Percentiles rank a stretch among this genome's conserved stretches.
phyloP scores from a whole-genome alignment of 208 protist species.

The Lotmaria passim region DNA sequence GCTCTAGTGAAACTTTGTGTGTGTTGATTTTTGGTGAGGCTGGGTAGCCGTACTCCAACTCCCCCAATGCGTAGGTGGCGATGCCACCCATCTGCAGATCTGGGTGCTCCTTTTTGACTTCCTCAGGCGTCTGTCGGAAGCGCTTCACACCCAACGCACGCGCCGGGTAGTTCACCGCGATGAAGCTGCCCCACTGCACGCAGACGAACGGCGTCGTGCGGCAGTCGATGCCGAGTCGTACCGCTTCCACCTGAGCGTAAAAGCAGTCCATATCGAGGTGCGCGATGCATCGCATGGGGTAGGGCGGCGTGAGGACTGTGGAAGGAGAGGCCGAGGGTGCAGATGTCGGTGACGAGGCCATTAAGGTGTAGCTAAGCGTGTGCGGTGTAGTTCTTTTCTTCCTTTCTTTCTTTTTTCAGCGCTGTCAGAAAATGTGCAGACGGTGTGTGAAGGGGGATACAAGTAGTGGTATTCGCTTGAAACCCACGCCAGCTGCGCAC shows the following conservation, averaged over 20 bases:
- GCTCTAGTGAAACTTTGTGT: constrained; percentile 86
- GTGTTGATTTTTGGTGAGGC: constrained; percentile 32
- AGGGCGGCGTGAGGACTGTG: too few relatives aligned
- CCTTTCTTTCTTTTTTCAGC: too few relatives aligned
- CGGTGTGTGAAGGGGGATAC: too few relatives aligned
- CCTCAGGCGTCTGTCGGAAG: constrained; percentile 49
- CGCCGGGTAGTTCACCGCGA: constrained; percentile 93
- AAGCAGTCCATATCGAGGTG: constrained; percentile 95
- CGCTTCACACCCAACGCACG: constrained; percentile 71
- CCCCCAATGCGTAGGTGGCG: constrained; percentile 72
- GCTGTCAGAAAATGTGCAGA: too few relatives aligned
- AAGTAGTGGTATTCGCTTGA: too few relatives aligned
- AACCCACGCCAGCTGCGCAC: too few relatives aligned
- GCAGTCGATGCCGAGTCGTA: constrained; percentile 81
- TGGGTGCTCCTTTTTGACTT: constrained; percentile 53
- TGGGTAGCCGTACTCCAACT: constrained; percentile 63
- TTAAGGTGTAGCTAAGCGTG: too few relatives aligned
- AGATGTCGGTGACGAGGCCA: too few relatives aligned
- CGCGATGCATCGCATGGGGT: constrained; percentile 56
- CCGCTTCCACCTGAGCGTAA: constrained; percentile 91
- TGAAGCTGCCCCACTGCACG: constrained; percentile 84
- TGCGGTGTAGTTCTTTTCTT: too few relatives aligned
- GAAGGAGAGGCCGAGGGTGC: too few relatives aligned
- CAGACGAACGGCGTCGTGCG: constrained; percentile 68
- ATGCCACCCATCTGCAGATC: constrained; percentile 48